Evolutionary conservation across 306 rosid genomes (phyloP).

Genomic region (Hylodesmum podocarpum): DNA sequence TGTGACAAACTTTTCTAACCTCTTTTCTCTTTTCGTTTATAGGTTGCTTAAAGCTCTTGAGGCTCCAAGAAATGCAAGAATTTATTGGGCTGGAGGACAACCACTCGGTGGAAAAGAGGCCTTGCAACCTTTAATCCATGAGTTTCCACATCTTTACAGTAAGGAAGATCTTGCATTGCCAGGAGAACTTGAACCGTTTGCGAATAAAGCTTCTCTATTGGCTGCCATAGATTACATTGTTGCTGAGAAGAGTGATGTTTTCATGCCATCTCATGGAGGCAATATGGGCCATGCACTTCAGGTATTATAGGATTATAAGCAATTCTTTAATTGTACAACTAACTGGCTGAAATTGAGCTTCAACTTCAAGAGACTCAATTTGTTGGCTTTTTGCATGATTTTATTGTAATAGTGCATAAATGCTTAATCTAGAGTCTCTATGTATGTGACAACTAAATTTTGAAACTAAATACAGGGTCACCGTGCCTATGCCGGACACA

Average conservation of each 20-base stretch:
- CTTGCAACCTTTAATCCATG: constrained; percentile 56
- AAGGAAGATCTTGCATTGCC: constrained; percentile 89
- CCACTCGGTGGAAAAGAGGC: constrained; percentile 93
- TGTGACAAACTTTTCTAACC: background rate
- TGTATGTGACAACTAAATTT: background rate
- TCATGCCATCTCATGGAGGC: constrained; percentile 99
- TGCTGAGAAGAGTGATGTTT: constrained; percentile 81
- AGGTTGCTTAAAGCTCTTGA: constrained; percentile 92
- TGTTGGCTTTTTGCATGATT: background rate
- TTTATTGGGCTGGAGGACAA: constrained; percentile 95
- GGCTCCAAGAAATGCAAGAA: constrained; percentile 68
- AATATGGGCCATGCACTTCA: constrained; percentile 98
- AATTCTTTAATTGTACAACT: background rate
- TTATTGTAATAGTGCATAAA: background rate
- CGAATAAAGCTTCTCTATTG: constrained; percentile 78
- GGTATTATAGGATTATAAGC: constrained; percentile 45
- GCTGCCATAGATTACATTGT: constrained; percentile 95
- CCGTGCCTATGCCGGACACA: constrained; percentile 92
- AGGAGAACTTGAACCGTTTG: constrained; percentile 77
- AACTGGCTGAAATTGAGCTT: background rate
- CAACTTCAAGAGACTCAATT: constrained; percentile 2
- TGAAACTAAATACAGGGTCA: constrained; percentile 67
- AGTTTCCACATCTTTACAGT: constrained; percentile 70
- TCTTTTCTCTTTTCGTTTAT: background rate
- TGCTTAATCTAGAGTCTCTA: background rate